Evolutionary conservation across 495 filamentous ascomycete species (phyloP).

Genomic region (Hypoxylon fragiforme): DNA sequence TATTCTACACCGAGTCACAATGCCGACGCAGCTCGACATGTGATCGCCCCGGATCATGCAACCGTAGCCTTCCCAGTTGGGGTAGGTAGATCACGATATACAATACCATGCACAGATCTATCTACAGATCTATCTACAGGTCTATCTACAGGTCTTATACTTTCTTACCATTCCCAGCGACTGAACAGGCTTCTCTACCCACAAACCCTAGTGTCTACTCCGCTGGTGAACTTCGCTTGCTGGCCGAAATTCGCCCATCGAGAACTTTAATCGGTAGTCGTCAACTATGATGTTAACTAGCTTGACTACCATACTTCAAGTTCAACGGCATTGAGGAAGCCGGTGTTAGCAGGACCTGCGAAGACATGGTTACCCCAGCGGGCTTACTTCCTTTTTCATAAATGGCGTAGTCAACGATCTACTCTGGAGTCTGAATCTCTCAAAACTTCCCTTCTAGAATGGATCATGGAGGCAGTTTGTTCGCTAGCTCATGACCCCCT

Average conservation of each 20-base stretch:
- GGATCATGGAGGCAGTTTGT: not conserved
- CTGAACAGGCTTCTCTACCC: constrained; percentile 7
- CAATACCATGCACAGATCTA: too few species aligned
- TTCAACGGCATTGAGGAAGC: not conserved
- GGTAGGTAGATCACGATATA: not conserved
- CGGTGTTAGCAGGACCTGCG: not conserved
- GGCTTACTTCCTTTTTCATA: constrained; percentile 11
- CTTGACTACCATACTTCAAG: not conserved
- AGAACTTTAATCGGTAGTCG: too few species aligned
- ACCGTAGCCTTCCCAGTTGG: constrained; percentile 21
- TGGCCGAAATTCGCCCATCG: too few species aligned
- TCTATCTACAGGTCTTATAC: too few species aligned
- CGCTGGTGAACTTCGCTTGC: too few species aligned
- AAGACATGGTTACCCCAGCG: not conserved
- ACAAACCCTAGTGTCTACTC: too few species aligned
- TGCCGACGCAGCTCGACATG: not conserved
- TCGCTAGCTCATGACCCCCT: constrained; percentile 1
- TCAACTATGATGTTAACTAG: too few species aligned
- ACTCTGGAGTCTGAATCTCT: too few species aligned
- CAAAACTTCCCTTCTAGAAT: too few species aligned
- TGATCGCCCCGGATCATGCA: constrained; percentile 2
- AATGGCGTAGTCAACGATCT: constrained; percentile 2
- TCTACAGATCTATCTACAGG: too few species aligned
- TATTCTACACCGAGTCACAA: constrained; percentile 4
- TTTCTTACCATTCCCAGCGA: too few species aligned